These are phyloP conservation scores for Chytridiales sp. DNA, from an alignment of 371 early-diverging fungal species.

Conservation along the genomic window DNA sequence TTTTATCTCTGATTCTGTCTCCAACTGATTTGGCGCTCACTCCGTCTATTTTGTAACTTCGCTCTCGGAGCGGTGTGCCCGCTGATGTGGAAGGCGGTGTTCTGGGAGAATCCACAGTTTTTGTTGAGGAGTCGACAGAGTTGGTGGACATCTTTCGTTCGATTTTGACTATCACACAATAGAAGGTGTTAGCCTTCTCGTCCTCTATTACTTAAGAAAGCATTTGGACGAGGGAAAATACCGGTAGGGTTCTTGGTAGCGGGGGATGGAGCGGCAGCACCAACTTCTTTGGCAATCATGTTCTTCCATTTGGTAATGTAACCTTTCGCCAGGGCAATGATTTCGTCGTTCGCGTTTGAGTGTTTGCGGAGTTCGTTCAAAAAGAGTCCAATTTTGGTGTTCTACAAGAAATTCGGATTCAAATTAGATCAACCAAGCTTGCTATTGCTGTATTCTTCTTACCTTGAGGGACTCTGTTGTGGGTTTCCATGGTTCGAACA, in stretches of 20 bases:
- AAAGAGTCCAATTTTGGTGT: conserved; percentile 74
- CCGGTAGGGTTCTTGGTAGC: no score
- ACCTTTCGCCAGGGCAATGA: conserved; percentile 64
- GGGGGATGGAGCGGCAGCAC: neutral
- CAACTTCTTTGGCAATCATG: conserved; percentile 19
- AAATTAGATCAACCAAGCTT: no score
- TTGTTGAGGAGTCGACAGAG: no score
- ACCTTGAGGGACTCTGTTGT: conserved; percentile 35
- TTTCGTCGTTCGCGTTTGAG: conserved; percentile 48
- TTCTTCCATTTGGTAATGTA: conserved; percentile 81
- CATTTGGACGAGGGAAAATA: no score
- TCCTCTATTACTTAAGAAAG: no score
- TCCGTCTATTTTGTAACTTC: conserved; percentile 66
- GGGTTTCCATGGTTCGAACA: conserved; percentile 31
- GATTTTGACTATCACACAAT: conserved; percentile 2
- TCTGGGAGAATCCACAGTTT: no score
- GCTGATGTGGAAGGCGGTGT: conserved; percentile 32
- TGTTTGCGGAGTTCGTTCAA: conserved; percentile 68
- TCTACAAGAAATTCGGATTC: conserved; percentile 5
- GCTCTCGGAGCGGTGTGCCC: conserved; percentile 27
- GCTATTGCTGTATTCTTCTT: no score
- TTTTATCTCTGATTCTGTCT: conserved; percentile 76
- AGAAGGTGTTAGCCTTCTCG: no score
- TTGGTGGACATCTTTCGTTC: conserved; percentile 10
- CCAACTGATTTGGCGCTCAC: conserved; percentile 59